These are phyloP conservation scores for Mycena chlorophos DNA, from an alignment of 768 basidiomycete species.

Conservation along the genomic window DNA sequence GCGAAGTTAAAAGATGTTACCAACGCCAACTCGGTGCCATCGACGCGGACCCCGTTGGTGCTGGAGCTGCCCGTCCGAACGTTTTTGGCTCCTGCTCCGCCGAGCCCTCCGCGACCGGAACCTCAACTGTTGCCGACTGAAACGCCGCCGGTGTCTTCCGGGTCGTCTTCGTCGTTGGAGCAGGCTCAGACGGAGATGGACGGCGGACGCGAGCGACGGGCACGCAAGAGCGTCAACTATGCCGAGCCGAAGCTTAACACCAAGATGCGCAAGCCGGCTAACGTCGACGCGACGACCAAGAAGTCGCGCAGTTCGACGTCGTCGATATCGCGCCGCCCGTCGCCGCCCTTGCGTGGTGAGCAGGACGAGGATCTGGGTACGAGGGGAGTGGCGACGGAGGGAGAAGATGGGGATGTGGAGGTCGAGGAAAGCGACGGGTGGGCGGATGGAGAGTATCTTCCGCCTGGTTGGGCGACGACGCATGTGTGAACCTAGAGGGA, in stretches of 20 bases:
- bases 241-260: slow-evolving; percentile 88
- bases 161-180: slow-evolving; percentile 16
- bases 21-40: slow-evolving; percentile 46
- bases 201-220: slow-evolving; percentile 55
- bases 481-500: slow-evolving; percentile 19
- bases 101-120: slow-evolving; percentile 24
- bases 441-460: slow-evolving; percentile 65
- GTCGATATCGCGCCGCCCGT: slow-evolving; percentile 34
- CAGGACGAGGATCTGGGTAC: slow-evolving; percentile 13
- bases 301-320: slow-evolving; percentile 47
- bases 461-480: slow-evolving; percentile 15
- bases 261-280: slow-evolving; percentile 82
- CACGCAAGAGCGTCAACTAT: slow-evolving; percentile 82
- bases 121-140: slow-evolving; percentile 16
- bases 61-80: slow-evolving; percentile 1
- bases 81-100: slow-evolving; percentile 29
- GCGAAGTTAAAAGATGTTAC: slow-evolving; percentile 65
- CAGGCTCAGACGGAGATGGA: slow-evolving; percentile 26
- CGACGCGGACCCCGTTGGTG: no score
- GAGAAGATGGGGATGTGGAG: slow-evolving; percentile 46
- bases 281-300: slow-evolving; percentile 45
- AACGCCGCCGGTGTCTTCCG: slow-evolving; percentile 10
- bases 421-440: slow-evolving; percentile 67
- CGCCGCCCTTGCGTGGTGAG: slow-evolving; percentile 15
- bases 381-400: slow-evolving; percentile 24